Percentiles rank a stretch among this genome's conserved stretches.
Evolutionary conservation across 73 alveolate genomes (phyloP).

Genomic region (Paramecium caudatum): DNA sequence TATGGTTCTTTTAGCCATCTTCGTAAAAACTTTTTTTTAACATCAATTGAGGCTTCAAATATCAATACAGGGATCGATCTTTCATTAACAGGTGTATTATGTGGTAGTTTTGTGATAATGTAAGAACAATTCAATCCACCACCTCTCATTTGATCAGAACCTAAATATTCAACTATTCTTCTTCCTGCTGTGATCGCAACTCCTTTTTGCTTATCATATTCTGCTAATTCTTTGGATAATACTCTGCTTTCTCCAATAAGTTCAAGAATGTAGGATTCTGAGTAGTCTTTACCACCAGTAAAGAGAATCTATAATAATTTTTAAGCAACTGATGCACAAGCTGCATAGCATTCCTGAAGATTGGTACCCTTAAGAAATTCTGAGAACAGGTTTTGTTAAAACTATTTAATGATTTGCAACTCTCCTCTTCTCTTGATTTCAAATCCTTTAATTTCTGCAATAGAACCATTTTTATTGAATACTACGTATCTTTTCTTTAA

Average conservation of each 20-base stretch:
- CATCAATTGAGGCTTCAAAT: constrained; percentile 91
- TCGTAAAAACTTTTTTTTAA: constrained; percentile 93
- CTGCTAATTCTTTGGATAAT: constrained; percentile 89
- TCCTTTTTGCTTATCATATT: constrained; percentile 95
- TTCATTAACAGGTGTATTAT: constrained; percentile 96
- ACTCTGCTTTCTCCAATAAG: constrained; percentile 95
- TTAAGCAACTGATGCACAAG: constrained; percentile 94
- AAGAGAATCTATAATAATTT: constrained; percentile 79
- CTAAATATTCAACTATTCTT: constrained; percentile 98
- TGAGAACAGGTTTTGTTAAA: constrained; percentile 98
- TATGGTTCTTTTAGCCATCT: constrained; percentile 97
- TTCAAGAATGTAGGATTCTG: constrained; percentile 94
- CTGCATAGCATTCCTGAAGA: constrained; percentile 95
- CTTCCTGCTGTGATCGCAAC: constrained; percentile 97
- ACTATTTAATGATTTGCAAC: constrained; percentile 97
- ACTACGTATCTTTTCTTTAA: constrained; percentile 96
- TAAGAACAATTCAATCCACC: constrained; percentile 96
- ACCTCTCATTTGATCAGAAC: constrained; percentile 95
- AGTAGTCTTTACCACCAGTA: constrained; percentile 92
- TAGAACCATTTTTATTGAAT: constrained; percentile 74
- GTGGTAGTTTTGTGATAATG: constrained; percentile 97
- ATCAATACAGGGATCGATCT: constrained; percentile 99
- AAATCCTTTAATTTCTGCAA: constrained; percentile 97
- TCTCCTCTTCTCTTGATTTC: constrained; percentile 99
- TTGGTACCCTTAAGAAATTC: constrained; percentile 97